Base-by-base conservation (phyloP, 2,329 filamentous ascomycete species). In the Clonostachys chloroleuca region DNA sequence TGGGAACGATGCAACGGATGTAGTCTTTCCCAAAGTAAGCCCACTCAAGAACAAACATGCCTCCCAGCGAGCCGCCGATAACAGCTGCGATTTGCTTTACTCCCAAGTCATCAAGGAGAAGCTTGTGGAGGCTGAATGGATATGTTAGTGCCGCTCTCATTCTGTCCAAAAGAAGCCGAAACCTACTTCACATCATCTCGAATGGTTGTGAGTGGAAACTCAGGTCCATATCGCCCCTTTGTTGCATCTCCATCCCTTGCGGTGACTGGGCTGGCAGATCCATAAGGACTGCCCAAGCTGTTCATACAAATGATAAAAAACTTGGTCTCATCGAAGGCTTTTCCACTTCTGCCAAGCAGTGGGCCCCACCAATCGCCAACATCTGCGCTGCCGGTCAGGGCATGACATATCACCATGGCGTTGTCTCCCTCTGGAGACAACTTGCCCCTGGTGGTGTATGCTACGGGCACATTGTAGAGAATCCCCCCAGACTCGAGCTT, bases 161-260 rank as follows among this genome's bases (percentile, higher is more conserved):
- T 17, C 30, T 16, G 33, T 18, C 17, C 48, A 43, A 45, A 40
- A 5, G 14, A 20, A 34, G 6, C 8, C 9, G 14, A 37, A 33
- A 65, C 86, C 72, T 70, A 94, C 88, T 88, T 91, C 46, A 97
- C 92, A 70, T 99, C 94, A 63, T 99, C 94, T 54, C 92, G 79
- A 53, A 99, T 89, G 0, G 94, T 97, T 1, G 94, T 96, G 53
- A 99, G 72, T 42, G 94, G 94, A 56, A 99, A 99, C 61, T 99
- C 94, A 2, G 94, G 94, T 0, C 94, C 94, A 61, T 99, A 99
- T 56, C 81, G 80, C 16, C 82, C 91, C 52, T 88, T 83, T 45
- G 73, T 74, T 14, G 78, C 70, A 57, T 95, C 81, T 13, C 91
- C 91, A 60, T 96, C 86, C 65, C 89, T 95, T 56, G 84, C 85